Evolutionary conservation across 495 filamentous ascomycete species (phyloP), one percentile per base, ranked within the genome.

Genomic region (Neurospora sp.): DNA sequence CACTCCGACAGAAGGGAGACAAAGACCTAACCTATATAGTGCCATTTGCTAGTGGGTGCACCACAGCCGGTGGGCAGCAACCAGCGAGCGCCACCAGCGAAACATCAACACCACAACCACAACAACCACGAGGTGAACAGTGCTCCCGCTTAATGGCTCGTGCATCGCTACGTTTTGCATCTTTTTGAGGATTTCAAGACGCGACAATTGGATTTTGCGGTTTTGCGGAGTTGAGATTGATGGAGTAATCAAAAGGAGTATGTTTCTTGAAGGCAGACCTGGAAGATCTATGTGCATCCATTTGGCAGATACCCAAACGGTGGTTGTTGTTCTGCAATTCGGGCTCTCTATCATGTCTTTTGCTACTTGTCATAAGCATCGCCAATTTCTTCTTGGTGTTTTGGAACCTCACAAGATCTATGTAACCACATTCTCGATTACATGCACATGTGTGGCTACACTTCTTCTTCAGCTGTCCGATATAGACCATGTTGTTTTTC

Each of bases 1-100:
- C 75, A 80, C 79, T 80, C 79, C 79, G 53, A 73, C 0, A 35
- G 8, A 6, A 5, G 0, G 0, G 8, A 12, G 1, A 0, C 1
- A 1, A 31, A 70, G 53, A 31, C 20, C 2, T 44, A 2, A 18
- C 74, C 69, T 75, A 80, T 80, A 77, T 73, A 73, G 3, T 38
- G n/a, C 38, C 5, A 8, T 6, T 12, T 16, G 0, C 14, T 18
- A 3, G 41, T 18, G 14, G 16, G 41, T 44, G 41, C 16, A 44
- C 10, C 7, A 11, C 39, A 40, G 11, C 35, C 27, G 2, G 27
- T 5, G 39, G 39, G 31, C 31, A 7, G 16, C 41, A 4, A 42
- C 40, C 40, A 42, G 40, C 31, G 31, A 35, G 0, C 31, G 0
- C 0, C 31, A 35, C 3, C 27, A 11, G 41, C 14, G 1, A 41